A percentile compares a stretch with the other conserved stretches of the same genome.
Evolutionary conservation across 2,329 filamentous ascomycete species (phyloP).

Genomic region (Fusarium hainanense): DNA sequence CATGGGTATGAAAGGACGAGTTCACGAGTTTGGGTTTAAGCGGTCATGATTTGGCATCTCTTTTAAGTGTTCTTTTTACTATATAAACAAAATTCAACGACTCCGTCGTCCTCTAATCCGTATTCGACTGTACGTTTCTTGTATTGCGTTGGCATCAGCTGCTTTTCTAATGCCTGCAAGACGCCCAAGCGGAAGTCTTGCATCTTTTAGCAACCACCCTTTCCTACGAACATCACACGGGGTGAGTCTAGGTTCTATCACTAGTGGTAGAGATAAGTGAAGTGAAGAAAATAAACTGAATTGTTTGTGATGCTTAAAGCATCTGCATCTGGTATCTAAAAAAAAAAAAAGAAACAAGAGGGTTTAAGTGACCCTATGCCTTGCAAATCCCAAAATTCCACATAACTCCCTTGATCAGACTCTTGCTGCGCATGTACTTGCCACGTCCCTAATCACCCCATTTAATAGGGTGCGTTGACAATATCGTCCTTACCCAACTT

Average conservation of each 20-base stretch:
- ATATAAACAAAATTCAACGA: constrained; percentile 17
- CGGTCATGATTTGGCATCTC: constrained; percentile 40
- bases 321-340: constrained; percentile 45
- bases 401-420: constrained; percentile 40
- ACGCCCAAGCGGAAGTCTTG: neutral
- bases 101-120: neutral
- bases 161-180: neutral
- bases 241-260: neutral
- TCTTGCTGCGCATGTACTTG: constrained; percentile 6
- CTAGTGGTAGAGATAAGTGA: too few species aligned
- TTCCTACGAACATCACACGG: too few species aligned
- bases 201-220: neutral
- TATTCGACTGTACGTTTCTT: neutral
- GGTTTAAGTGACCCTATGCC: constrained; percentile 21
- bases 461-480: constrained; percentile 75
- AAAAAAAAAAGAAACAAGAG: constrained; percentile 39
- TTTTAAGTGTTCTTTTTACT: constrained; percentile 23
- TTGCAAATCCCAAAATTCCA: constrained; percentile 34
- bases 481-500: constrained; percentile 85
- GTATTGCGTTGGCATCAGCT: neutral
- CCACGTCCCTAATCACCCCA: neutral
- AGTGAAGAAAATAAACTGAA: constrained; percentile 14
- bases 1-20: constrained; percentile 37
- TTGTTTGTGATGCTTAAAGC: constrained; percentile 28
- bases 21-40: constrained; percentile 41